Base-by-base conservation (phyloP, 2,329 filamentous ascomycete genomes). In the Xylariaceae sp. region DNA sequence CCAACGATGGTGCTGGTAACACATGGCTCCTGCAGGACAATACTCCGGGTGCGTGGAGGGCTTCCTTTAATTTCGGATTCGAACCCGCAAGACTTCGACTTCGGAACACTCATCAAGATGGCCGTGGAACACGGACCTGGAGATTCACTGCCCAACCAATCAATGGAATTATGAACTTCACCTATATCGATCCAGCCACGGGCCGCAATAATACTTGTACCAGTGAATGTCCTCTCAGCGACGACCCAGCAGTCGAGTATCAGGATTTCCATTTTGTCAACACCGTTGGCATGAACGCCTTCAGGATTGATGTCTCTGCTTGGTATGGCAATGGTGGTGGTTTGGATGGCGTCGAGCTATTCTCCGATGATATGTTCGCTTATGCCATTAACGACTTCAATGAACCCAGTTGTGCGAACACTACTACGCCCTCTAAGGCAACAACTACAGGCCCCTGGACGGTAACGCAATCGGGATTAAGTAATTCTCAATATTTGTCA, bases 231-330 rank as follows among this genome's bases (percentile, higher is more conserved):
- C 90, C 93, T n/a, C 81, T 99, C 46, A 91, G 89, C 60, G 80
- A 86, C 68, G 85, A 91, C 67, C 75, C 80, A 18, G 83, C 80
- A 5, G 72, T 87, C 48, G 73, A 80, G 48, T 96, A 85, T 65
- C 93, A 97, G 72, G 95, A 99, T 67, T 99, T 98, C 70, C 83
- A 86, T 63, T 96, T 99, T 66, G 90, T 96, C 64, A 96, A 95
- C 70, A 74, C 75, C 6, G 87, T 99, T 60, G 91, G 91, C 50
- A 97, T 98, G 92, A 88, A 89, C 69, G 83, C 81, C 32, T 95
- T 99, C 73, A 85, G 88, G 59, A 82, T 99, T 51, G 90, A 96
- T 67, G 88, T 99, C 56, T 89, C 88, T 2, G 89, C 85, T 16
- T 98, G 89, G 84, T 97, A 96, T 72, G 95, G 95, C 37, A 76